phyloP scores from a whole-genome alignment of 228 moss, liverwort and hornwort species.

The Sphagnum magellanicum region DNA sequence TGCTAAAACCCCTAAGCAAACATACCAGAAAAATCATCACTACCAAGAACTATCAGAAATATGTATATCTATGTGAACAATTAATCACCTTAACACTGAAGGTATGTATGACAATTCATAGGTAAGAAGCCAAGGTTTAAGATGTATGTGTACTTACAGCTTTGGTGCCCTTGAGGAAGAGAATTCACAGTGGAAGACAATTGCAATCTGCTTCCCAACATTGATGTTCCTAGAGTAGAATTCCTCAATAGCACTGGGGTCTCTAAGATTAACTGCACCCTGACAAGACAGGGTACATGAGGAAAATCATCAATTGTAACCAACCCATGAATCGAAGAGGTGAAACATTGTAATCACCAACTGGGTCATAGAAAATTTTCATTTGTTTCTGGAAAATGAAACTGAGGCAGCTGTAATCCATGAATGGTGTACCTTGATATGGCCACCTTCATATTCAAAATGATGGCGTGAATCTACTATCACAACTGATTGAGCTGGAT shows the following conservation, averaged over 20 bases:
- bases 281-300: slow-evolving; percentile 1
- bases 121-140: too few species aligned
- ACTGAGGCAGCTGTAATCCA: background rate
- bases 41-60: too few species aligned
- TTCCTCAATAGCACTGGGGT: slow-evolving; percentile 41
- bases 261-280: slow-evolving; percentile 45
- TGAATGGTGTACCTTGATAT: slow-evolving; percentile 21
- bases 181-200: slow-evolving; percentile 55
- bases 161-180: slow-evolving; percentile 60
- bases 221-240: slow-evolving; percentile 23
- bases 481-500: slow-evolving; percentile 14
- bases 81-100: too few species aligned
- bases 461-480: slow-evolving; percentile 44
- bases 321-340: background rate
- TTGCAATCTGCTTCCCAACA: slow-evolving; percentile 27
- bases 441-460: slow-evolving; percentile 41
- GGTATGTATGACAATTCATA: too few species aligned
- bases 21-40: background rate
- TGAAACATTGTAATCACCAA: background rate
- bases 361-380: background rate
- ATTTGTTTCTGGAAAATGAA: background rate
- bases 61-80: too few species aligned
- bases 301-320: background rate
- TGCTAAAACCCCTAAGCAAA: background rate
- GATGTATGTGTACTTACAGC: slow-evolving; percentile 14